phyloP scores from a whole-genome alignment of 2,329 filamentous ascomycete genomes.

The Penicillium janthinellum region DNA sequence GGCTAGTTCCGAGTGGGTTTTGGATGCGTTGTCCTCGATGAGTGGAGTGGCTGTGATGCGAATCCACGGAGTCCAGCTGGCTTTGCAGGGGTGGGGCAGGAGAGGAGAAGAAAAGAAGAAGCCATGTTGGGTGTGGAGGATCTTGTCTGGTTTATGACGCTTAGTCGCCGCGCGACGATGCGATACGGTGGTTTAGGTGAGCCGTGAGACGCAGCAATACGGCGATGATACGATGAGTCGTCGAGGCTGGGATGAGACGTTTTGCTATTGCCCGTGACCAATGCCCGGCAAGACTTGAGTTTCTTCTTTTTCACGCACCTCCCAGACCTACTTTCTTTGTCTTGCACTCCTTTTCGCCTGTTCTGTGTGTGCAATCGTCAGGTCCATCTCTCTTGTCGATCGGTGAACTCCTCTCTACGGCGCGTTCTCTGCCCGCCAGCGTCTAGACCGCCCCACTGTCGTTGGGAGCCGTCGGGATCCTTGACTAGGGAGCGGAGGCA shows the following conservation, averaged over 20 bases:
- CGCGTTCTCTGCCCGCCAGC: constrained; percentile 1
- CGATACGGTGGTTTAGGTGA: neutral
- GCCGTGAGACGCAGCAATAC: no score
- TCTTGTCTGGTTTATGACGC: neutral
- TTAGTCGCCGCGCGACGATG: neutral
- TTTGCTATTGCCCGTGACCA: neutral
- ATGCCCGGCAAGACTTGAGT: neutral
- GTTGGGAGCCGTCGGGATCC: constrained; percentile 1
- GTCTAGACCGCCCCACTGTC: constrained; percentile 15
- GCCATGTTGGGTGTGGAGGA: neutral
- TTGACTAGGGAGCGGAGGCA: no score
- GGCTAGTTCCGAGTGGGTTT: neutral
- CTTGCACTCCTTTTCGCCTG: constrained; percentile 6
- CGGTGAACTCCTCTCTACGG: neutral
- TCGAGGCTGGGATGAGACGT: neutral
- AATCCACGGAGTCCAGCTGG: constrained; percentile 10
- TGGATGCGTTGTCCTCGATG: neutral
- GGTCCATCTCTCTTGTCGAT: neutral
- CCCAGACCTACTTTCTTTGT: neutral
- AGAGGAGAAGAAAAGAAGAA: neutral
- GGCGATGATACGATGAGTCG: neutral
- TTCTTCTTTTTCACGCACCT: neutral
- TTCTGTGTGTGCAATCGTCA: neutral
- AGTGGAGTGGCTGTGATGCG: constrained; percentile 2
- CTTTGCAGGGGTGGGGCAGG: constrained; percentile 2